Base-by-base conservation (phyloP, 352 stramenopile genomes). In the Saprolegnia diclina region DNA sequence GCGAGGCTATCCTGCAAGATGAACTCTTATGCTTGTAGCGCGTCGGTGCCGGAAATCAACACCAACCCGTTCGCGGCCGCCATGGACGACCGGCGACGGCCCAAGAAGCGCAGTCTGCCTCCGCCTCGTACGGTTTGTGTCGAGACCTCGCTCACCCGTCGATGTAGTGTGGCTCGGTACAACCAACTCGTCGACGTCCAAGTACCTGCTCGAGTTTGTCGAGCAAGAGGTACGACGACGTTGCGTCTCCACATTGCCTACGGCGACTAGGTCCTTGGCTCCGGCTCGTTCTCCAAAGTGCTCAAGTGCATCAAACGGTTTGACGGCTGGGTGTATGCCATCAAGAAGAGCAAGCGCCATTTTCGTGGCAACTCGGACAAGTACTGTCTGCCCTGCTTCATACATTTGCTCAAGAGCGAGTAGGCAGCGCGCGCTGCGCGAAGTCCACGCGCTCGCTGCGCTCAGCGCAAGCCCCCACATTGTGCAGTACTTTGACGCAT, bases 271-370 rank as follows among this genome's bases (percentile, higher is more conserved):
- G 65, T 93, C 56, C 73, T 95, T 40, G 87, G 87, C n/a, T 90
- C 83, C 9, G 87, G 87, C 0, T 86, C 83, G 21, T 95, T 95
- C 74, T 95, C 85, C 26, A 91, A 93, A 65, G 85, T 93, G 22
- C 93, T 81, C 74, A 93, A 91, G 76, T 91, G 82, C 66, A 75
- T 88, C 32, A 93, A 95, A 71, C 90, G 90, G 69, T 89, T 95
- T 42, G 87, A 95, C 72, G 87, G 87, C 21, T 92, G 84, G 85
- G 77, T 81, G 35, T 95, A 95, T 67, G 87, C 87, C 0, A 83
- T 95, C 45, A 95, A 95, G 76, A 93, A 92, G 69, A 91, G 82
- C 80, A 92, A 91, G 67, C 83, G 84, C 18, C 85, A 92, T 50
- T 86, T 95, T 38, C 79, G 83, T 16, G 85, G 87, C 35, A 87